phyloP scores from a whole-genome alignment of 257 asterid genomes.

The Datura wrightii region DNA sequence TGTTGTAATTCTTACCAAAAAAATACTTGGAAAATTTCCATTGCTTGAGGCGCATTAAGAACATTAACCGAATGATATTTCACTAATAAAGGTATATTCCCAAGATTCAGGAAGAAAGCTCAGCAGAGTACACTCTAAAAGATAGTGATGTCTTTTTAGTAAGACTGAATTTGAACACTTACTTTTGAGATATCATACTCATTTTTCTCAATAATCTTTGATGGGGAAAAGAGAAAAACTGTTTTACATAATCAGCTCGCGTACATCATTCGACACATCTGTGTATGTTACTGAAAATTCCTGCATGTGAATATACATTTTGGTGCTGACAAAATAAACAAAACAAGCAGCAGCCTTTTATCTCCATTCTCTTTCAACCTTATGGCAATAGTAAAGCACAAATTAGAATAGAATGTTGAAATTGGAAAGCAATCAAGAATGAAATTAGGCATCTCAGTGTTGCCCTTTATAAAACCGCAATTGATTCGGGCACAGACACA shows the following conservation, averaged over 20 bases:
- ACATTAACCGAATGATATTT: no score
- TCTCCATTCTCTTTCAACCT: neutral
- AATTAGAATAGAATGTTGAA: neutral
- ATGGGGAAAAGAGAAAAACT: neutral
- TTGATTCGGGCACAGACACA: neutral
- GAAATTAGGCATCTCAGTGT: neutral
- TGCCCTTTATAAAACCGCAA: neutral
- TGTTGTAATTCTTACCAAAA: no score
- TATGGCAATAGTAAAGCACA: neutral
- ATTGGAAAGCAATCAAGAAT: constrained; percentile 15
- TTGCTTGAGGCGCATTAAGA: no score
- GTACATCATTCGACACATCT: neutral
- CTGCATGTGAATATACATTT: neutral
- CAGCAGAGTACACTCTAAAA: no score
- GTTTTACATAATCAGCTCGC: neutral
- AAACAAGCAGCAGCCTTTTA: neutral
- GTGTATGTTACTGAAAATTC: neutral
- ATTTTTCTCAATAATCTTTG: neutral
- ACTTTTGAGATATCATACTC: no score
- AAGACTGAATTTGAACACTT: no score
- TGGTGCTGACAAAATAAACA: neutral
- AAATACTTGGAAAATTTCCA: no score
- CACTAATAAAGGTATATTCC: no score
- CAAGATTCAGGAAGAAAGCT: no score
- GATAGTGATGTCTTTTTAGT: no score